Evolutionary conservation across 164 flowering plant species (phyloP), one percentile per base, ranked within the genome.

Genomic region (Piper betle): DNA sequence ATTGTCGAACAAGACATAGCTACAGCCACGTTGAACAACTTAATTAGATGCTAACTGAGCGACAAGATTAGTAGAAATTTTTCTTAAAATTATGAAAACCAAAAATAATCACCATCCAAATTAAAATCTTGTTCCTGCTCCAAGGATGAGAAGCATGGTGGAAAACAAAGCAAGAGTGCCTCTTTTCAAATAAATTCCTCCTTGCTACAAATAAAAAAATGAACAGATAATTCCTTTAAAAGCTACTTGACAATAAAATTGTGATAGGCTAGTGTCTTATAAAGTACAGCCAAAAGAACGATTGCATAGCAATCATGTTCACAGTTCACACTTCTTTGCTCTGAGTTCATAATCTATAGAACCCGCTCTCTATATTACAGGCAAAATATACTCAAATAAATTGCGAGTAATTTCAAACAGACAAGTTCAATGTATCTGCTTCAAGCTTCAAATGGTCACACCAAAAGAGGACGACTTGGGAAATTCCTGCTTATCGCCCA

Each of bases 131-230:
- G 72, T 72, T 87, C 75, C 81, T 83, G 75, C 88, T 92, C 98
- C 98, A 92, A 50, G 98, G 96, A 75, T 92, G 96, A 66, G 94
- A 82, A 25, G 96, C 76, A 67, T 87, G 96, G 64, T 87, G 93
- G 68, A 79, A 78, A 53, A 87, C 81, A 80, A 89, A 89, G 33
- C 94, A 83, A 57, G 85, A 57, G 54, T 87, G 92, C 50, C 94
- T 75, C 73, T 77, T 84, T 86, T 84, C 78, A 58, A 81, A 85
- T 70, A 79, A 77, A 66, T 54, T 72, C 68, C 58, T 78, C 72
- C 69, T 82, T 54, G 74, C 91, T 84, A 66, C 52, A 67, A 60
- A 53, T 37, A 52, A 10, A 40, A 33, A 46, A 42, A 0, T 6
- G 11, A 6, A 6, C 11, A 6, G 3, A 46, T 46, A 46, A 10